Evolutionary conservation across 345 rosid genomes (phyloP).

Genomic region (Salix caprea): DNA sequence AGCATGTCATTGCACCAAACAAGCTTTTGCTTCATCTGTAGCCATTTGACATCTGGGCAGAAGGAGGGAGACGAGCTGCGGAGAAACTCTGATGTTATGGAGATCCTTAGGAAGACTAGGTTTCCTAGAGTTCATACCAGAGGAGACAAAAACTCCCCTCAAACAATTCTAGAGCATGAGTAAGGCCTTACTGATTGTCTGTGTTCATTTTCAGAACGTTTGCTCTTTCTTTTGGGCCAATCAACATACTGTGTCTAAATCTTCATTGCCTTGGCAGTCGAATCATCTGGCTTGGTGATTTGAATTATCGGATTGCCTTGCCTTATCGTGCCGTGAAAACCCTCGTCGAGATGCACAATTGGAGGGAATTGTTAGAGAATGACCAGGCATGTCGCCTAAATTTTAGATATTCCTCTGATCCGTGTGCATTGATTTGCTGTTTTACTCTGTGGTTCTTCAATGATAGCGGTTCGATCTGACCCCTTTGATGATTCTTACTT

Average conservation of each 20-base stretch:
- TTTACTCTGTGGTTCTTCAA: not conserved
- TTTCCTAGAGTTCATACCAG: slow-evolving; percentile 72
- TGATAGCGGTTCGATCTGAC: slow-evolving; percentile 11
- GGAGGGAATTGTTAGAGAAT: slow-evolving; percentile 85
- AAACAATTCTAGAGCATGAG: slow-evolving; percentile 86
- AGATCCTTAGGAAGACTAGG: slow-evolving; percentile 92
- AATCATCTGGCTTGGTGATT: slow-evolving; percentile 94
- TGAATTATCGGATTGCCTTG: slow-evolving; percentile 89
- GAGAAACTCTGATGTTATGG: slow-evolving; percentile 93
- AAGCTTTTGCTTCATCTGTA: slow-evolving; percentile 94
- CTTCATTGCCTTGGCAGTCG: slow-evolving; percentile 44
- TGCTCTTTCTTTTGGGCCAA: not conserved
- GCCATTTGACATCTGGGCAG: slow-evolving; percentile 94
- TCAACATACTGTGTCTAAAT: not conserved
- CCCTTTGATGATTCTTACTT: slow-evolving; percentile 9
- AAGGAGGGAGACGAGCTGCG: slow-evolving; percentile 94
- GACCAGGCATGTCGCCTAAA: slow-evolving; percentile 65
- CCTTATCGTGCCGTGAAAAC: slow-evolving; percentile 82
- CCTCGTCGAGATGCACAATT: slow-evolving; percentile 96
- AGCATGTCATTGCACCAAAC: slow-evolving; percentile 95
- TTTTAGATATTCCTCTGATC: not conserved
- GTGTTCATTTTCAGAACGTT: not conserved
- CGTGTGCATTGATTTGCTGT: not conserved
- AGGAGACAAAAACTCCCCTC: slow-evolving; percentile 71
- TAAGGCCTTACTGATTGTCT: slow-evolving; percentile 22